These are phyloP conservation scores for Auricularia sp. DNA, from an alignment of 768 basidiomycete species.

Conservation along the genomic window DNA sequence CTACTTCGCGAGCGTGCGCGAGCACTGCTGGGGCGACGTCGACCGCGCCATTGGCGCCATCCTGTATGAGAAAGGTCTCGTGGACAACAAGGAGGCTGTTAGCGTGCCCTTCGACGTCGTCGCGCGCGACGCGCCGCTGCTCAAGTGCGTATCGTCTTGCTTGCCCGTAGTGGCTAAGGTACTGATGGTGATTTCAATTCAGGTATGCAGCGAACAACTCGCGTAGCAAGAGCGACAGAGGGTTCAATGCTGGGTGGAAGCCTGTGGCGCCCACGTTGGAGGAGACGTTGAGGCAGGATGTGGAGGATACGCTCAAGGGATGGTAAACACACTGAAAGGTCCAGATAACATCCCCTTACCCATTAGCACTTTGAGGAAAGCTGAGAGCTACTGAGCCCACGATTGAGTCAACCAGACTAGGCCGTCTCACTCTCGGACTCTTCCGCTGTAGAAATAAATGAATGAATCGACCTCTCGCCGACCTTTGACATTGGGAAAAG, in stretches of 20 bases:
- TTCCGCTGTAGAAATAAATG: too few relatives aligned
- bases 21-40: slow-evolving; percentile 15
- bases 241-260: background rate
- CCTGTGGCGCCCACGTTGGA: background rate
- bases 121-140: background rate
- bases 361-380: too few relatives aligned
- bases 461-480: too few relatives aligned
- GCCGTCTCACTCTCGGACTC: too few relatives aligned
- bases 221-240: background rate
- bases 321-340: background rate
- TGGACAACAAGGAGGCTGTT: slow-evolving; percentile 8
- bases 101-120: slow-evolving; percentile 5
- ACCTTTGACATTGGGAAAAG: too few relatives aligned
- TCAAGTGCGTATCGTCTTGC: background rate
- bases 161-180: background rate
- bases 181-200: background rate
- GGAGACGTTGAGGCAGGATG: background rate
- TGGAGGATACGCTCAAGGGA: background rate
- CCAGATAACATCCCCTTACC: too few relatives aligned
- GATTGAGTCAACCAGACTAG: too few relatives aligned
- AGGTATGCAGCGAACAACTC: background rate
- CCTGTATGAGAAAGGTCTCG: slow-evolving; percentile 8
- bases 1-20: slow-evolving; percentile 15
- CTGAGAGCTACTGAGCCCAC: too few relatives aligned
- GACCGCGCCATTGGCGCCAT: slow-evolving; percentile 9